A percentile compares a stretch with the other conserved stretches of the same genome.
phyloP scores from a whole-genome alignment of 2,329 filamentous ascomycete genomes.

The Sporothrix pallida region DNA sequence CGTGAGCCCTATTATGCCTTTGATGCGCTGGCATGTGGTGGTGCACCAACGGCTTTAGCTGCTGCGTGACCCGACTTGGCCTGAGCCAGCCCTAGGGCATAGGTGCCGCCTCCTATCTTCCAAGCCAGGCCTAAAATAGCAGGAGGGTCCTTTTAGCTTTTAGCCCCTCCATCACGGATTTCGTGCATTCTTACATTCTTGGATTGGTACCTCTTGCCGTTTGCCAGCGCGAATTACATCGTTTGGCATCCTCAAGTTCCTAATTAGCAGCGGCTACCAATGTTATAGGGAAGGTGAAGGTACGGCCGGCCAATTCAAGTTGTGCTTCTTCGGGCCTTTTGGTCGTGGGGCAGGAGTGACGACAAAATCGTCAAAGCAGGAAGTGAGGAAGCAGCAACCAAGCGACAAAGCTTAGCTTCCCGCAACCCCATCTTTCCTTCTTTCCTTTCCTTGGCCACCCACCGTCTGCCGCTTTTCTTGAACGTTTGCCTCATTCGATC shows the following conservation, averaged over 20 bases:
- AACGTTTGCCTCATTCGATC: conserved; percentile 7
- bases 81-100: conserved; percentile 1
- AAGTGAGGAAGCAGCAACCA: neutral
- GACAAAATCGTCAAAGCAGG: neutral
- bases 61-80: neutral
- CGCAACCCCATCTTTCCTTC: neutral
- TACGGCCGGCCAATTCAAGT: neutral
- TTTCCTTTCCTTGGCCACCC: neutral
- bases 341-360: neutral
- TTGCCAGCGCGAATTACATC: conserved; percentile 18
- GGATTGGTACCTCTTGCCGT: neutral
- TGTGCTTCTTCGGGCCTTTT: neutral
- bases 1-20: neutral
- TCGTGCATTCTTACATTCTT: no score
- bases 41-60: neutral
- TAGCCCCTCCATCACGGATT: conserved; percentile 19
- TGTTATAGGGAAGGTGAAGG: neutral
- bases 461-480: conserved; percentile 4
- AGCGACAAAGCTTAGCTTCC: neutral
- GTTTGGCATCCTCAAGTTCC: no score
- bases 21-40: conserved; percentile 12
- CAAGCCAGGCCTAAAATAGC: conserved; percentile 24
- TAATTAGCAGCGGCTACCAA: neutral
- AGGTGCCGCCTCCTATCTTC: neutral
- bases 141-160: neutral